A percentile compares a stretch with the other conserved stretches of the same genome.
These are phyloP conservation scores for Fagopyrum homotropicum DNA, from an alignment of 148 eudicot species.

Conservation along the genomic window DNA sequence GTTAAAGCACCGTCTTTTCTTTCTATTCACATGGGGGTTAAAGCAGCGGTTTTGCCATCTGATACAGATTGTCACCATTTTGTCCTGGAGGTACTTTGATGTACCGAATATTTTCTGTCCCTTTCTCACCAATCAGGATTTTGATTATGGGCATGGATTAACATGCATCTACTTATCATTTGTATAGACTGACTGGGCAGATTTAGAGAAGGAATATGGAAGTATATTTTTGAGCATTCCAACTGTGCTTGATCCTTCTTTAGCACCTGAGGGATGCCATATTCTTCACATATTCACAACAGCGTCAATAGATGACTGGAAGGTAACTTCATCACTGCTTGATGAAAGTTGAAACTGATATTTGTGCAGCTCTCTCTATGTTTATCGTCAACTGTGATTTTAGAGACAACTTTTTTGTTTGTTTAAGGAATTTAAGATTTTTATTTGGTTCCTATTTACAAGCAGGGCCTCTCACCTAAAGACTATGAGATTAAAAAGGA, in stretches of 20 bases:
- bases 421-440: neutral
- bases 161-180: slow-evolving; percentile 2
- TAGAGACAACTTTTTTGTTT: neutral
- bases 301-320: slow-evolving; percentile 87
- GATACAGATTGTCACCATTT: slow-evolving; percentile 98
- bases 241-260: slow-evolving; percentile 79
- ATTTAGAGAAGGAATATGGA: slow-evolving; percentile 74
- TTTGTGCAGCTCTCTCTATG: neutral
- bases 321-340: slow-evolving; percentile 33
- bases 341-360: neutral
- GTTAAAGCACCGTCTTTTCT: slow-evolving; percentile 96
- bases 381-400: neutral
- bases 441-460: neutral
- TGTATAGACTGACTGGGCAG: slow-evolving; percentile 66
- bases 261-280: slow-evolving; percentile 88
- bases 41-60: slow-evolving; percentile 74
- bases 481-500: slow-evolving; percentile 86
- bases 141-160: neutral
- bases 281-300: slow-evolving; percentile 94
- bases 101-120: neutral
- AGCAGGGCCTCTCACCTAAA: slow-evolving; percentile 59
- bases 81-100: slow-evolving; percentile 65
- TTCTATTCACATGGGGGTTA: slow-evolving; percentile 93
- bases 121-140: slow-evolving; percentile 5
- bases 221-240: slow-evolving; percentile 99